Evolutionary conservation across 768 basidiomycete genomes (phyloP).

Genomic region (Cantharellus anzutake): DNA sequence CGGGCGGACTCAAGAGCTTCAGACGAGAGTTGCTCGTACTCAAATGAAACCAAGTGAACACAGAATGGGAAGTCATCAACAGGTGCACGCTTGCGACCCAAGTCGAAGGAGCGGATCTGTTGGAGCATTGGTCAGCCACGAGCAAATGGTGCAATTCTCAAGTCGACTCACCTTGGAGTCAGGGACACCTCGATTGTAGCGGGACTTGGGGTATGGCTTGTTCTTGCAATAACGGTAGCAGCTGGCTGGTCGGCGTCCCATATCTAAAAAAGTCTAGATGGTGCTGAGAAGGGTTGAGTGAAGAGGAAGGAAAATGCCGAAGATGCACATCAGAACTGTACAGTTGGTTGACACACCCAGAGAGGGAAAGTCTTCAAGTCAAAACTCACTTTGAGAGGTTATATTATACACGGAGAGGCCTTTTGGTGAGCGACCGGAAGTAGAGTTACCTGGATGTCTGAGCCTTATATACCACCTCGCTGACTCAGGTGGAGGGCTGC

Average conservation of each 20-base stretch:
- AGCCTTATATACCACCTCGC: too few species aligned
- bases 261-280: constrained; percentile 20
- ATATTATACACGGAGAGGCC: too few species aligned
- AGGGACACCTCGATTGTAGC: constrained; percentile 98
- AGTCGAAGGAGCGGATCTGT: constrained; percentile 94
- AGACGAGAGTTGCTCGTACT: constrained; percentile 90
- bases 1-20: constrained; percentile 97
- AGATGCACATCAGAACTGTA: not conserved
- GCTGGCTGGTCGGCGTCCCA: constrained; percentile 96
- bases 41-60: constrained; percentile 89
- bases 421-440: too few species aligned
- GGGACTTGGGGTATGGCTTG: constrained; percentile 91
- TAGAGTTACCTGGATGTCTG: too few species aligned
- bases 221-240: constrained; percentile 99
- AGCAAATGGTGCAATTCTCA: not conserved
- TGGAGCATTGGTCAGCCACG: not conserved
- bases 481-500: too few species aligned
- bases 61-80: constrained; percentile 99
- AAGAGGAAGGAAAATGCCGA: not conserved
- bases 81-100: constrained; percentile 86
- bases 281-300: not conserved
- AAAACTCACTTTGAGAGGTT: too few species aligned
- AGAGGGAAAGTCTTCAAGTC: too few species aligned
- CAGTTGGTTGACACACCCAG: too few species aligned
- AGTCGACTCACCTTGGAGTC: constrained; percentile 53